Conservation (phyloP, 768 basidiomycete genomes). For the Galerina sulciceps region DNA sequence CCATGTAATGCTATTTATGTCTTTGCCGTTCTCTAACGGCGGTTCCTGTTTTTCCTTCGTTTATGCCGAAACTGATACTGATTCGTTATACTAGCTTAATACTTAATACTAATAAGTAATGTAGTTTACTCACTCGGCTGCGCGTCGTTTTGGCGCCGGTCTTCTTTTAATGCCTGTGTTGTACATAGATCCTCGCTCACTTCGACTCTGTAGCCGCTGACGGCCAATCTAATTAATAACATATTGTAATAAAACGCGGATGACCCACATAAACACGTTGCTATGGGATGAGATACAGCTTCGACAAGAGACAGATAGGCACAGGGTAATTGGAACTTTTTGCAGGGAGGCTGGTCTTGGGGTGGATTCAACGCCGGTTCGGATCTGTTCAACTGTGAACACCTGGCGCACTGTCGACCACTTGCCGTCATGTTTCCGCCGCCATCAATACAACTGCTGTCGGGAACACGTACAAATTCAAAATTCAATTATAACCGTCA, state of each 20-base stretch:
- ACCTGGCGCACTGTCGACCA: too few relatives aligned
- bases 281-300: too few relatives aligned
- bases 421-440: too few relatives aligned
- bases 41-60: neutral
- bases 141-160: neutral
- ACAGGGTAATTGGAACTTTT: too few relatives aligned
- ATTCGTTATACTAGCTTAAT: neutral
- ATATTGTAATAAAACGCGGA: too few relatives aligned
- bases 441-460: too few relatives aligned
- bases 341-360: too few relatives aligned
- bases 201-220: neutral
- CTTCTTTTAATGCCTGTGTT: neutral
- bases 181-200: neutral
- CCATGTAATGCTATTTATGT: slow-evolving; percentile 4
- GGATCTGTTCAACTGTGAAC: too few relatives aligned
- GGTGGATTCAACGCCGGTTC: too few relatives aligned
- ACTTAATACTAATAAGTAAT: slow-evolving; percentile 1
- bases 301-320: too few relatives aligned
- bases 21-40: neutral
- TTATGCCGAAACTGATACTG: neutral
- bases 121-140: slow-evolving; percentile 6
- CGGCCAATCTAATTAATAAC: too few relatives aligned
- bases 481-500: neutral
- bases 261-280: too few relatives aligned
- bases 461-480: neutral